Evolutionary conservation across 352 stramenopile species (phyloP).

Genomic region (Phytophthora brassicae): DNA sequence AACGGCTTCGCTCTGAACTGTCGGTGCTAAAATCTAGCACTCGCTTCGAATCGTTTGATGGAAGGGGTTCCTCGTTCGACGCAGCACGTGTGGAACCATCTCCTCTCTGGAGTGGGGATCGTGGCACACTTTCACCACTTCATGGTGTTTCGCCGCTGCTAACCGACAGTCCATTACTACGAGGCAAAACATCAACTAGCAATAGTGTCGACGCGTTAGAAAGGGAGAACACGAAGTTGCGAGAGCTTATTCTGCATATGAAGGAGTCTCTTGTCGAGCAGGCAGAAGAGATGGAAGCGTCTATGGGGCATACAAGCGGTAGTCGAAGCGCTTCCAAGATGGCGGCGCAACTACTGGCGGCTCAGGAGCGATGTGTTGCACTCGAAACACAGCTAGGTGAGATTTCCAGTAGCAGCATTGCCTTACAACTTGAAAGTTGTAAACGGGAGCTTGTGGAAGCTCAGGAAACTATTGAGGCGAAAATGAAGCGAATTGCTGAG

Average conservation of each 20-base stretch:
- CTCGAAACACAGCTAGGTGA: constrained; percentile 45
- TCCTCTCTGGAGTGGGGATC: constrained; percentile 71
- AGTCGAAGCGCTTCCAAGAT: constrained; percentile 25
- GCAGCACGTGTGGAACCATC: constrained; percentile 34
- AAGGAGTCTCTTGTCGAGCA: constrained; percentile 65
- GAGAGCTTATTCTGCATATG: constrained; percentile 80
- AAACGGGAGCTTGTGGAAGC: constrained; percentile 50
- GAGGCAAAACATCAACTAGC: background rate
- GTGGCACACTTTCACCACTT: constrained; percentile 54
- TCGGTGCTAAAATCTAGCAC: constrained; percentile 44
- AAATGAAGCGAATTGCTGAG: constrained; percentile 46
- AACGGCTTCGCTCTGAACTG: constrained; percentile 55
- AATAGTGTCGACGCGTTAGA: constrained; percentile 34
- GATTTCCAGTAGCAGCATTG: constrained; percentile 9
- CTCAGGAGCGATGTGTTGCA: constrained; percentile 41
- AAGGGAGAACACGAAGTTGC: constrained; percentile 61
- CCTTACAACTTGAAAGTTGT: constrained; percentile 41
- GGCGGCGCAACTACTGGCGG: constrained; percentile 30
- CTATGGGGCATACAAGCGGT: constrained; percentile 5
- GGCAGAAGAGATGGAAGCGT: constrained; percentile 28
- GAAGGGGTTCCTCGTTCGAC: constrained; percentile 17
- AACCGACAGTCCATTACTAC: constrained; percentile 41
- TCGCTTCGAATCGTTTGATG: constrained; percentile 53
- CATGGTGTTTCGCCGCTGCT: constrained; percentile 50
- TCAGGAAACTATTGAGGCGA: constrained; percentile 39